Evolutionary conservation across 352 stramenopile genomes (phyloP).

Genomic region (Phytophthora brassicae): DNA sequence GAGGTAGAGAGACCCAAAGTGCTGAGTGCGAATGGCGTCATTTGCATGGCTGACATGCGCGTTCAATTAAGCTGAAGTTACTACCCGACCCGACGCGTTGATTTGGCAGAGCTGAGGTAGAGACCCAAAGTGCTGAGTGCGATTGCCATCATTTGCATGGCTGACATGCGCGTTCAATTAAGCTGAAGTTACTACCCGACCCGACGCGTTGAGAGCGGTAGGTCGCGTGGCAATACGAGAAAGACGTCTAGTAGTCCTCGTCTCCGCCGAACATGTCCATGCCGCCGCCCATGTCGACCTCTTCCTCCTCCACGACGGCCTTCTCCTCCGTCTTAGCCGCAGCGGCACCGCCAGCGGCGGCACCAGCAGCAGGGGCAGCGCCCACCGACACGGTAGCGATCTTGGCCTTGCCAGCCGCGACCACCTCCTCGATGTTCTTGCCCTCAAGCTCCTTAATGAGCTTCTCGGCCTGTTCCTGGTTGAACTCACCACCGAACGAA

Average conservation of each 20-base stretch:
- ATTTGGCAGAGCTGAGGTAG: not conserved
- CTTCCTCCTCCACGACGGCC: conserved; percentile 73
- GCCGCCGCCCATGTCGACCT: conserved; percentile 75
- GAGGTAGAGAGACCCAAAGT: conserved; percentile 7
- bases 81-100: conserved; percentile 19
- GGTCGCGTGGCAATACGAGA: not conserved
- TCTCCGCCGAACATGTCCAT: conserved; percentile 88
- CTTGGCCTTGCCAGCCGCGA: conserved; percentile 85
- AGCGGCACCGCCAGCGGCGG: conserved; percentile 39
- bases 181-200: conserved; percentile 41
- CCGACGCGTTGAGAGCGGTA: conserved; percentile 8
- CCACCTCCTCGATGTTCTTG: conserved; percentile 88
- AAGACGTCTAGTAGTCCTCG: conserved; percentile 74
- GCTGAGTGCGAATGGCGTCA: conserved; percentile 51
- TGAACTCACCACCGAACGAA: conserved; percentile 79
- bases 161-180: conserved; percentile 54
- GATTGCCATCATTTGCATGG: conserved; percentile 44
- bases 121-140: conserved; percentile 34
- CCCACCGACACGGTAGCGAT: conserved; percentile 80
- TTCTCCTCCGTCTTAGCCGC: conserved; percentile 70
- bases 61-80: conserved; percentile 60
- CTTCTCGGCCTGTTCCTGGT: conserved; percentile 77
- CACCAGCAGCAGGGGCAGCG: conserved; percentile 42
- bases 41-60: conserved; percentile 35
- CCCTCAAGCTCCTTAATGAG: conserved; percentile 88